A percentile compares a stretch with the other conserved stretches of the same genome.
These are phyloP conservation scores for Larix kaempferi DNA, from an alignment of 75 land plant species.

Conservation along the genomic window DNA sequence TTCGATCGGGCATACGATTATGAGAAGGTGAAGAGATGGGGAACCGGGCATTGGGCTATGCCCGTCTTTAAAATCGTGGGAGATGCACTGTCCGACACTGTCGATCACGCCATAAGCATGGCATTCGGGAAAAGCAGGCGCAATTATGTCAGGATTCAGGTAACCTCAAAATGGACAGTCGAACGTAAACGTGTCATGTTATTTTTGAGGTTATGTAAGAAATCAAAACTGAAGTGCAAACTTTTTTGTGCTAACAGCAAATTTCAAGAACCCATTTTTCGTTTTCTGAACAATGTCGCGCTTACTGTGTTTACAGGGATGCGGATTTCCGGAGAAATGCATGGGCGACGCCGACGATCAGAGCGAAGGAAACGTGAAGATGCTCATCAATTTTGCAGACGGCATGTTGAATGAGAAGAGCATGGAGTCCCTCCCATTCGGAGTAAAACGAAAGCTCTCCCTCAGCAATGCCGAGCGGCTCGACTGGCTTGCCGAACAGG, in stretches of 20 bases:
- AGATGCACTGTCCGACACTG: constrained; percentile 81
- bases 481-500: constrained; percentile 48
- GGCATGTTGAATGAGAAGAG: constrained; percentile 26
- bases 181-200: too few relatives aligned
- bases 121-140: background rate
- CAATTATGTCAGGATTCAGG: constrained; percentile 11
- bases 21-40: constrained; percentile 48
- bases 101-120: constrained; percentile 15
- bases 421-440: constrained; percentile 38
- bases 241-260: background rate
- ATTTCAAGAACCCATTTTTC: background rate
- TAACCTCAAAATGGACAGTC: background rate
- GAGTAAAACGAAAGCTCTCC: constrained; percentile 21
- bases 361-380: constrained; percentile 15
- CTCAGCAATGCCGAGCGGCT: constrained; percentile 31
- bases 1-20: constrained; percentile 24
- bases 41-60: constrained; percentile 60
- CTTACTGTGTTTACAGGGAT: background rate
- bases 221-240: background rate
- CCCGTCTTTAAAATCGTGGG: constrained; percentile 67
- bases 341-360: constrained; percentile 22
- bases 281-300: background rate
- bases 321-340: constrained; percentile 16
- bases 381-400: constrained; percentile 23
- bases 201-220: background rate